Evolutionary conservation across 192 early-diverging fungal species (phyloP).

Genomic region (Phycomyces nitens): DNA sequence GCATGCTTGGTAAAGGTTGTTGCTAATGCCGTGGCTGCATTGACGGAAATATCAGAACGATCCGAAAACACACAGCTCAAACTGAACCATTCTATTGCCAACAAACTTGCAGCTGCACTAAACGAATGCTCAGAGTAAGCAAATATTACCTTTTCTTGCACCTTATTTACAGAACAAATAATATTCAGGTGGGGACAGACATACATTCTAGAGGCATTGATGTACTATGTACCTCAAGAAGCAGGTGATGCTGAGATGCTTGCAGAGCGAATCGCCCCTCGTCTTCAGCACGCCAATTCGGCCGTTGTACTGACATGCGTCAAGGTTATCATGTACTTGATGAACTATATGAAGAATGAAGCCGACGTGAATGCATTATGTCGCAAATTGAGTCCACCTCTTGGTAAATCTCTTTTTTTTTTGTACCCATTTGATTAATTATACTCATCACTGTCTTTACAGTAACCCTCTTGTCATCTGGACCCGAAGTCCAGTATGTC

Average conservation of each 20-base stretch:
- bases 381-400: conserved; percentile 86
- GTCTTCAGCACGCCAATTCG: conserved; percentile 93
- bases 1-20: conserved; percentile 64
- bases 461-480: conserved; percentile 88
- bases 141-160: background rate
- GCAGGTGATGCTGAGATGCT: conserved; percentile 85
- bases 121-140: conserved; percentile 93
- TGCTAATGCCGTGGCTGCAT: conserved; percentile 89
- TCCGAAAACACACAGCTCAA: conserved; percentile 82
- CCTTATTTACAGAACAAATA: background rate
- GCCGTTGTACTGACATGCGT: conserved; percentile 82
- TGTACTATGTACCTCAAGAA: conserved; percentile 88
- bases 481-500: conserved; percentile 96
- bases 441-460: background rate
- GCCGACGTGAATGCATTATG: conserved; percentile 70
- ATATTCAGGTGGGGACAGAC: conserved; percentile 87
- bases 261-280: conserved; percentile 84
- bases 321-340: conserved; percentile 90
- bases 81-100: conserved; percentile 82
- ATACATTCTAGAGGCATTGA: conserved; percentile 89
- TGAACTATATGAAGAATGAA: conserved; percentile 87
- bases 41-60: conserved; percentile 91
- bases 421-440: too few relatives aligned
- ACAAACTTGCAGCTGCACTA: conserved; percentile 87
- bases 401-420: conserved; percentile 61